Evolutionary conservation across 805 yeast species (phyloP), one percentile per base, ranked within the genome.

Genomic region (Kuraishia floccosa): DNA sequence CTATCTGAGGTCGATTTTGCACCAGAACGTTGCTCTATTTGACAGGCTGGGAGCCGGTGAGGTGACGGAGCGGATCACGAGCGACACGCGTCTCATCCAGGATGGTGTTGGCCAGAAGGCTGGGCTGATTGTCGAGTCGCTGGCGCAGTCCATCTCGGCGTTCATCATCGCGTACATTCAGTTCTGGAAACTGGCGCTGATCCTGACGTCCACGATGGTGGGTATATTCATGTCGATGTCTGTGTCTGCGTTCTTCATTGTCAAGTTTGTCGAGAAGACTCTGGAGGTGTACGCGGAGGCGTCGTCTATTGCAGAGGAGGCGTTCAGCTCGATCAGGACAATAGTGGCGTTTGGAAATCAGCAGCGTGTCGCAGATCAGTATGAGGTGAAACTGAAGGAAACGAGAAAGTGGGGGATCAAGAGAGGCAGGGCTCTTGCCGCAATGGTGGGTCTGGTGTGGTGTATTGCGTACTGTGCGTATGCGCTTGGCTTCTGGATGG

Each of bases 401-500:
- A 39, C 60, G 3, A 41, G 39, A 37, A 30, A 35, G 17, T 46
- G 39, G 27, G 42, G 46, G 10, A 30, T 38, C 36, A 38, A 39
- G 35, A 43, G 48, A 25, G 56, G 49, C 16, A 25, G 42, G 11
- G 35, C 55, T 3, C 35, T 54, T 24, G 47, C 56, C 10, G 17
- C 45, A 25, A 52, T 58, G 60, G 42, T 54, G 10, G 62, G 57
- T 6, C 30, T 43, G n/a, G 43, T 58, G n/a, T 56, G 60, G 58
- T 37, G 50, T 3, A 43, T 47, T 6, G 41, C 57, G 27, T 60
- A 54, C 39, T 40, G 44, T 32, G 47, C 52, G 14, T 62, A 60
- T 33, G 60, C 63, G 4, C 40, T 60, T 14, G 52, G 65, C 1
- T 59, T 54, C 37, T 60, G 65, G 64, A 56, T 58, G 33, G 65